phyloP scores from a whole-genome alignment of 2,329 filamentous ascomycete genomes.

The Fusarium tricinctum region DNA sequence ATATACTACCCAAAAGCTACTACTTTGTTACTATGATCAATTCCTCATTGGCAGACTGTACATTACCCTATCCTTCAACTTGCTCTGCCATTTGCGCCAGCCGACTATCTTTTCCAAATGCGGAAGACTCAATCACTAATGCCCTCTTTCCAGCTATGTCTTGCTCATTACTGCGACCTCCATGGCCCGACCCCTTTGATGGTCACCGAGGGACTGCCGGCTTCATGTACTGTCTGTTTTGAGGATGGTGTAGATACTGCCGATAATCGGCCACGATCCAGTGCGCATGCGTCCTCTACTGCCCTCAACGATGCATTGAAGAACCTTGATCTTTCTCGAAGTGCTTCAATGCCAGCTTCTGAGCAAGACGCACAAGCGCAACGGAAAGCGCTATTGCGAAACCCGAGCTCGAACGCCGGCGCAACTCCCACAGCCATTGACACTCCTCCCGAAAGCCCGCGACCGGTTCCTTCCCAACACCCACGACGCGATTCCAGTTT shows the following conservation, averaged over 20 bases:
- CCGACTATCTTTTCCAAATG: conserved; percentile 45
- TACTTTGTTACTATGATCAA: conserved; percentile 35
- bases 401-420: conserved; percentile 54
- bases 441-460: conserved; percentile 71
- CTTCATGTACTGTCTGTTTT: conserved; percentile 71
- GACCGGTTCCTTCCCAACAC: conserved; percentile 55
- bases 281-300: conserved; percentile 55
- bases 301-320: conserved; percentile 63
- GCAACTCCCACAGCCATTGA: conserved; percentile 62
- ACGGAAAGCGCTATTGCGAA: conserved; percentile 59
- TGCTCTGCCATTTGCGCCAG: conserved; percentile 17
- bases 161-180: conserved; percentile 79
- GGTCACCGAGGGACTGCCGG: conserved; percentile 76
- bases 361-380: conserved; percentile 62
- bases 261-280: conserved; percentile 59
- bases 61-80: conserved; percentile 7
- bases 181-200: conserved; percentile 78
- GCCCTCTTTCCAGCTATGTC: conserved; percentile 69
- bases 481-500: conserved; percentile 71
- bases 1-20: conserved; percentile 34
- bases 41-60: conserved; percentile 21
- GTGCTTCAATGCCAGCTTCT: conserved; percentile 59
- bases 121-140: conserved; percentile 53
- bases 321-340: conserved; percentile 62
- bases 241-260: conserved; percentile 55